Evolutionary conservation across 2,329 filamentous ascomycete genomes (phyloP).

Genomic region (Penicillium expansum): DNA sequence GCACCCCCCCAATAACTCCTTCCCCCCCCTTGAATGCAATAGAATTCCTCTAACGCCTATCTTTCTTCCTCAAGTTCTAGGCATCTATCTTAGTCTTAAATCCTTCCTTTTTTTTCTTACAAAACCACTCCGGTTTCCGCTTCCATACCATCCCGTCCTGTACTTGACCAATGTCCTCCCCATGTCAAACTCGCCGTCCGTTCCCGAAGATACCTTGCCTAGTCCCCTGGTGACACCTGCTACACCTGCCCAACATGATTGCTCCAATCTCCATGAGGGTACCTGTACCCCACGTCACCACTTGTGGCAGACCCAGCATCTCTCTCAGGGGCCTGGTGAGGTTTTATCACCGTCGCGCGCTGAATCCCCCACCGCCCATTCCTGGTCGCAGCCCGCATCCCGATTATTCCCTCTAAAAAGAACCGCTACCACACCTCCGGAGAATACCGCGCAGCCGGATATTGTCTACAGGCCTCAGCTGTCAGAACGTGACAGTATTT

Average conservation of each 20-base stretch:
- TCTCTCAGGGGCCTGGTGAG: slow-evolving; percentile 30
- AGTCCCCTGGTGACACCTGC: slow-evolving; percentile 48
- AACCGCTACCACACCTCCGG: slow-evolving; percentile 32
- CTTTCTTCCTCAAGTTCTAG: not conserved
- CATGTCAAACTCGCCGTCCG: slow-evolving; percentile 51
- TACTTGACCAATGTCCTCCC: slow-evolving; percentile 50
- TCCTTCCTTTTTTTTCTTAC: not conserved
- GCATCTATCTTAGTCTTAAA: not conserved
- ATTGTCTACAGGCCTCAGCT: slow-evolving; percentile 49
- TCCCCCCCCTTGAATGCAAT: slow-evolving; percentile 11
- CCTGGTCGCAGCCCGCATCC: slow-evolving; percentile 33
- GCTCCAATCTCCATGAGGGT: slow-evolving; percentile 27
- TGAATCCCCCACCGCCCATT: slow-evolving; percentile 37
- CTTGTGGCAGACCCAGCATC: slow-evolving; percentile 27
- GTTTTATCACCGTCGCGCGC: slow-evolving; percentile 33
- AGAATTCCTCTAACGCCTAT: slow-evolving; percentile 8
- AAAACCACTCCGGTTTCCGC: slow-evolving; percentile 13
- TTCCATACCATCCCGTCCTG: slow-evolving; percentile 25
- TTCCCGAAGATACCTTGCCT: slow-evolving; percentile 42
- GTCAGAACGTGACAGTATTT: slow-evolving; percentile 62
- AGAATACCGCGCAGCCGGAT: slow-evolving; percentile 28
- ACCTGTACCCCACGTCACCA: slow-evolving; percentile 39
- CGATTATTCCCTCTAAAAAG: slow-evolving; percentile 38
- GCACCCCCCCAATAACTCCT: slow-evolving; percentile 15
- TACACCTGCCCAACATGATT: slow-evolving; percentile 40